Base-by-base conservation (phyloP, 305 asterid species). In the Fraxinus dipetala region DNA sequence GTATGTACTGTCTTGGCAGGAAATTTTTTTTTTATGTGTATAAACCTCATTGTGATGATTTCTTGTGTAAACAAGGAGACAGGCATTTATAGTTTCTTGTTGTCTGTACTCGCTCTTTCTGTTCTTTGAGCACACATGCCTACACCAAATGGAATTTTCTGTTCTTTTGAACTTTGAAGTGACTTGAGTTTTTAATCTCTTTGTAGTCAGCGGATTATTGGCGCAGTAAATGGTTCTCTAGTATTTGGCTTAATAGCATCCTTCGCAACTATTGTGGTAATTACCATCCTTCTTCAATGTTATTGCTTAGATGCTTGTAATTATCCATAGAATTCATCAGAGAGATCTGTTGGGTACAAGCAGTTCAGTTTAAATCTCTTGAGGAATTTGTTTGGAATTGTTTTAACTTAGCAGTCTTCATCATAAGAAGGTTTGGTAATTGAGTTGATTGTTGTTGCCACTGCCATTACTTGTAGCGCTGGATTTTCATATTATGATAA, bases 201-300 rank as follows among this genome's bases (percentile, higher is more conserved):
- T 79, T 84, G 87, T 81, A 93, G 99, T 90, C 99, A 95, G 90
- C 86, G 92, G 67, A 78, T 91, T 81, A 88, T 95, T 61, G 99
- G 99, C 51, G 92, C 95, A 4, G 96, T 92, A 79, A 95, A 95
- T 86, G 98, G 98, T 80, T 91, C 76, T 83, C 88, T 95, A 63
- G 93, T 95, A 67, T 77, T 91, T 74, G 92, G 97, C 83, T 90
- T 95, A 79, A 77, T 95, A 74, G 84, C 87, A 38, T 91, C 97
- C 72, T 95, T 95, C 85, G 80, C 92, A 72, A 90, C 89, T 76
- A 97, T 95, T 83, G 98, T 92, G 99, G 99, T 95, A 92, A 90
- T 78, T 83, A 75, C 80, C 51, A 13, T 35, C 78, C 79, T 82
- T 67, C 54, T 32, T 77, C 80, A 43, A 30, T 78, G 36, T 72